Evolutionary conservation across 345 rosid genomes (phyloP), one percentile per base, ranked within the genome.

Genomic region (Schrenkiella parvula): DNA sequence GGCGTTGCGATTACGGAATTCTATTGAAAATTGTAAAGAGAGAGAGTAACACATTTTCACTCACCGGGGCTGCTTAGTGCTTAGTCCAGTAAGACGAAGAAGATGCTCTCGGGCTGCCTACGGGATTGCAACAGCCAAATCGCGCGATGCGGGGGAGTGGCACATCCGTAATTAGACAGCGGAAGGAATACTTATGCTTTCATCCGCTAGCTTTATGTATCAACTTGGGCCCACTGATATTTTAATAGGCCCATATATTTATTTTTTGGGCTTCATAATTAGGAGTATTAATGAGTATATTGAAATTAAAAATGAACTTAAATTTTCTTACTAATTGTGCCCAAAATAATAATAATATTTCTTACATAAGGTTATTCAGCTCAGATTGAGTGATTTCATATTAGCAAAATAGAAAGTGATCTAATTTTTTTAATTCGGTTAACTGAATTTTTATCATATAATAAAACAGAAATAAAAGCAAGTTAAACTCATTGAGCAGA

Each of bases 31-130:
- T 29, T 70, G 66, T 22, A 55, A 15, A 39, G 76, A 64, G 32
- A 76, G 71, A 48, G 80, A 63, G 66, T 31, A n/a, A 22, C 55
- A 70, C 80, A 70, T 76, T 76, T 70, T 63, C 61, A 48, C 23
- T 61, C 1, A 21, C 25, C 50, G 26, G 61, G 29, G 60, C 57
- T 61, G 68, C 64, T 74, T 22, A 41, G 59, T 14, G 50, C 23
- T 35, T 46, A 28, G 10, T 66, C 52, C 53, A 34, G 62, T 22
- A 1, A 39, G 68, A 66, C 12, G 72, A 66, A 39, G 60, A 28
- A 44, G 60, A 10, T 50, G 78, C 26, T 66, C 32, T 5, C n/a
- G n/a, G n/a, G n/a, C 17, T 38, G 46, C 31, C 2, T 14, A 55
- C 42, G 41, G 41, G 55, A 17, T 14, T 50, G 50, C 26, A 35